phyloP scores from a whole-genome alignment of 2,329 filamentous ascomycete genomes.

The Lachnellula hyalina region DNA sequence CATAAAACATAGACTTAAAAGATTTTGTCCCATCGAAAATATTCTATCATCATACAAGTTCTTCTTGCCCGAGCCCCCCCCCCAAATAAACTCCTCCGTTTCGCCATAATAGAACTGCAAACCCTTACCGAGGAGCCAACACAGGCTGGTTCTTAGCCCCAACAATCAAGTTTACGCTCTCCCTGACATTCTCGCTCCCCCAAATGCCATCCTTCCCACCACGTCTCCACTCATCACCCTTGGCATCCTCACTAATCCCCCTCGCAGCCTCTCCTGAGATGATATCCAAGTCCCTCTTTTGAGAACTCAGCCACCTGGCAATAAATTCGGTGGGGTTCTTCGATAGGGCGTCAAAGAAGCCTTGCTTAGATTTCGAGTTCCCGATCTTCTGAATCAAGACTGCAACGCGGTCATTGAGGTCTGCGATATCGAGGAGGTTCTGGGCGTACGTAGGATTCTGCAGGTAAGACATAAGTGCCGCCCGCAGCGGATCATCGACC shows the following conservation, averaged over 20 bases:
- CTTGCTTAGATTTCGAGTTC: slow-evolving; percentile 83
- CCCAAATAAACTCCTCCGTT: neutral
- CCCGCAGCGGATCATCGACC: slow-evolving; percentile 75
- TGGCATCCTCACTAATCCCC: slow-evolving; percentile 52
- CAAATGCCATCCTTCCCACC: slow-evolving; percentile 58
- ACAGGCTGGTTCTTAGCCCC: slow-evolving; percentile 4
- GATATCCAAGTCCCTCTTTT: slow-evolving; percentile 53
- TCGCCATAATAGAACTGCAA: neutral
- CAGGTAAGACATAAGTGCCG: slow-evolving; percentile 59
- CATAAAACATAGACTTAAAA: too few species aligned
- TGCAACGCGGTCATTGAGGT: slow-evolving; percentile 80
- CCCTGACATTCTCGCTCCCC: slow-evolving; percentile 55
- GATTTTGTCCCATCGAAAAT: neutral
- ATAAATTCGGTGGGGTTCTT: slow-evolving; percentile 82
- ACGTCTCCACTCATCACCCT: slow-evolving; percentile 64
- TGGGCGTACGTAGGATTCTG: slow-evolving; percentile 64
- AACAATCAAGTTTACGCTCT: slow-evolving; percentile 58
- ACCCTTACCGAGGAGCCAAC: neutral
- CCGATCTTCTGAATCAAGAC: slow-evolving; percentile 76
- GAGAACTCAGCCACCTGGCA: slow-evolving; percentile 81
- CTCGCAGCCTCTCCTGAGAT: slow-evolving; percentile 33
- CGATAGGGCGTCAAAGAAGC: slow-evolving; percentile 74
- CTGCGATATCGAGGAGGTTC: slow-evolving; percentile 69
- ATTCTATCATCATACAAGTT: neutral
- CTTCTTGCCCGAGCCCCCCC: neutral